phyloP scores from a whole-genome alignment of 805 yeast species.

The Pichia eremophila region DNA sequence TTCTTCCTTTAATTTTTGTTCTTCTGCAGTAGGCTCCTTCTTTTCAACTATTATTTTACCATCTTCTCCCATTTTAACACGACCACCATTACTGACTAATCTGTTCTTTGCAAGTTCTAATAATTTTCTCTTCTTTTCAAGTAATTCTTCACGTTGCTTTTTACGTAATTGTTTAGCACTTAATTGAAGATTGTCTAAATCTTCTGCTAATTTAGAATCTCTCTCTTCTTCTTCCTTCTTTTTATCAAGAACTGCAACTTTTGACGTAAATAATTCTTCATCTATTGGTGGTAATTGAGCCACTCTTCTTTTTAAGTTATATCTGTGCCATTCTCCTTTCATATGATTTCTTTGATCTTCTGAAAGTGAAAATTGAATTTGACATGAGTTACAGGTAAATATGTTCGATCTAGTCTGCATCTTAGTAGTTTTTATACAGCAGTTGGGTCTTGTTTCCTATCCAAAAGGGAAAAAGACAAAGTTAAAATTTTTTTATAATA shows the following conservation, averaged over 20 bases:
- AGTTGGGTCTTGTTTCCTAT: too few relatives aligned
- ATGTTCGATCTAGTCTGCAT: conserved; percentile 7
- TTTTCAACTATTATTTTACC: conserved; percentile 17
- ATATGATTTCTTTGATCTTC: conserved; percentile 85
- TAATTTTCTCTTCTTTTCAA: conserved; percentile 39
- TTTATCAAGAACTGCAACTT: conserved; percentile 17
- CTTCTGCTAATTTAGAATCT: conserved; percentile 11
- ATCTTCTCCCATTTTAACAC: conserved; percentile 17
- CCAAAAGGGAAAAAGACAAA: too few relatives aligned
- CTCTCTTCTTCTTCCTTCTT: conserved; percentile 19
- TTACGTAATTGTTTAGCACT: conserved; percentile 37
- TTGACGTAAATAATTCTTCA: conserved; percentile 21
- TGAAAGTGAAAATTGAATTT: conserved; percentile 66
- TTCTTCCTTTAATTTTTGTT: conserved; percentile 11
- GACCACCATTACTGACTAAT: conserved; percentile 27
- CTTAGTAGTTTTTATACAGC: background rate
- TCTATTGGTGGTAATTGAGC: conserved; percentile 66
- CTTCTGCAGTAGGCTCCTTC: conserved; percentile 10
- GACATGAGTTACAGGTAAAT: conserved; percentile 83
- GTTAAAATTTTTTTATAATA: too few relatives aligned
- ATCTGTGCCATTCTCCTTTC: conserved; percentile 98
- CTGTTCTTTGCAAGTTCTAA: conserved; percentile 38
- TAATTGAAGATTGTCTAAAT: conserved; percentile 1
- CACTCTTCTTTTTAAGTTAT: conserved; percentile 87
- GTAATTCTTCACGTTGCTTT: conserved; percentile 39